Evolutionary conservation across 2,329 filamentous ascomycete genomes (phyloP).

Genomic region (Phialophora verrucosa): DNA sequence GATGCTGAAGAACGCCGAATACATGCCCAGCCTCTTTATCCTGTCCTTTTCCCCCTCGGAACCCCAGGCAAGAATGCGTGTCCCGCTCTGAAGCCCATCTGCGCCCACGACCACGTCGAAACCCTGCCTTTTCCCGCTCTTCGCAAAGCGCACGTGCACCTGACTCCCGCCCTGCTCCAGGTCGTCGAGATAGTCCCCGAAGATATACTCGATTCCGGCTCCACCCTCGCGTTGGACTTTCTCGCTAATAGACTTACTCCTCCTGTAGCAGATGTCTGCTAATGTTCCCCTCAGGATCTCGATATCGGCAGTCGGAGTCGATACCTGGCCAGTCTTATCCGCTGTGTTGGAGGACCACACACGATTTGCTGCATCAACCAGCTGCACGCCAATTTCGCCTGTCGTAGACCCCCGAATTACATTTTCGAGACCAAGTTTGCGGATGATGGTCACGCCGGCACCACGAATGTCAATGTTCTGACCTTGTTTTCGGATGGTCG

Average conservation of each 20-base stretch:
- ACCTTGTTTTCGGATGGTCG: conserved; percentile 54
- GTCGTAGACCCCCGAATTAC: conserved; percentile 49
- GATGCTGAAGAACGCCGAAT: conserved; percentile 43
- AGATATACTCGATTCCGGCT: conserved; percentile 44
- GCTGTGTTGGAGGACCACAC: conserved; percentile 49
- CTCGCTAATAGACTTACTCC: conserved; percentile 38
- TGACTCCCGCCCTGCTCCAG: conserved; percentile 44
- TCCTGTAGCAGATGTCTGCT: conserved; percentile 56
- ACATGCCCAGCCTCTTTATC: conserved; percentile 42
- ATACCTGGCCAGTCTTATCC: conserved; percentile 51
- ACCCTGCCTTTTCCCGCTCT: conserved; percentile 45
- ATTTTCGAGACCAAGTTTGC: conserved; percentile 59
- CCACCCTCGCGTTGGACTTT: background rate
- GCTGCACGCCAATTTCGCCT: conserved; percentile 55
- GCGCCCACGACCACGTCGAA: conserved; percentile 63
- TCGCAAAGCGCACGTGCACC: conserved; percentile 52
- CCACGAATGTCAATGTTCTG: conserved; percentile 62
- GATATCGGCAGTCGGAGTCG: conserved; percentile 60
- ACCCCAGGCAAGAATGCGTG: conserved; percentile 49
- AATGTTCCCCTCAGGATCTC: conserved; percentile 67
- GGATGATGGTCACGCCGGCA: conserved; percentile 59
- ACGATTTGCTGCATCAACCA: conserved; percentile 53
- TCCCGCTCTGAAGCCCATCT: conserved; percentile 47
- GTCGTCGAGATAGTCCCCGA: conserved; percentile 42
- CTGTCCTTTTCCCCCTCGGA: conserved; percentile 37